Evolutionary conservation across 1,284 basidiomycete genomes (phyloP).

Genomic region (Ceratobasidium sp.): DNA sequence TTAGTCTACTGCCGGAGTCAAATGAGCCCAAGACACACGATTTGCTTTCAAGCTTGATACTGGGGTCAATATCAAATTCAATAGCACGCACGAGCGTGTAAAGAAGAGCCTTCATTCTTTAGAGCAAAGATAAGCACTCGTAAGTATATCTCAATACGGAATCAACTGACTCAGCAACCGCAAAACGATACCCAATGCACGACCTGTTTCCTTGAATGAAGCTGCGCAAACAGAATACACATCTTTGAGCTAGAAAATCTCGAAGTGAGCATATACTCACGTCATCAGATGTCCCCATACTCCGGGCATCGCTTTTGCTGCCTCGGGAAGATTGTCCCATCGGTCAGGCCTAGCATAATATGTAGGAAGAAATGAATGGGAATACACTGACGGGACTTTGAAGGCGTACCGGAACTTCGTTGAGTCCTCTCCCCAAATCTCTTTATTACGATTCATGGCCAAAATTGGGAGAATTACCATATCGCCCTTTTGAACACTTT

Average conservation of each 20-base stretch:
- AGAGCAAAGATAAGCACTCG: not conserved
- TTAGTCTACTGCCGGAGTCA: not conserved
- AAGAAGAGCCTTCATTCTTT: constrained; percentile 54
- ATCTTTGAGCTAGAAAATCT: constrained; percentile 54
- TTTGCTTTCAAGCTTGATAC: constrained; percentile 32
- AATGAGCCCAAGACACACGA: constrained; percentile 18
- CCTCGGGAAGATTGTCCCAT: constrained; percentile 68
- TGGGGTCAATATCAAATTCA: constrained; percentile 51
- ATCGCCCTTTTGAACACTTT: constrained; percentile 64
- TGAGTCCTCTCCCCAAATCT: constrained; percentile 71
- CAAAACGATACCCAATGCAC: constrained; percentile 47
- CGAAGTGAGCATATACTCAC: constrained; percentile 56
- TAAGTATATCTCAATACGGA: not conserved
- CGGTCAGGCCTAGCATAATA: constrained; percentile 65
- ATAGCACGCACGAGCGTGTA: constrained; percentile 53
- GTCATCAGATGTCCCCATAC: constrained; percentile 72
- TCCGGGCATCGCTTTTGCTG: constrained; percentile 66
- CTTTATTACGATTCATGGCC: constrained; percentile 64
- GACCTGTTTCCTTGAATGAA: constrained; percentile 39
- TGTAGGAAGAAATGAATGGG: too few species aligned
- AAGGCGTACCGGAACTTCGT: constrained; percentile 54
- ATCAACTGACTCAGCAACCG: constrained; percentile 44
- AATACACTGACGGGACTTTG: too few species aligned
- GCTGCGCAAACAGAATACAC: not conserved
- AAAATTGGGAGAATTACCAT: constrained; percentile 67